Conservation (phyloP, 495 filamentous ascomycete genomes). For the Corynascus novoguineensis region DNA sequence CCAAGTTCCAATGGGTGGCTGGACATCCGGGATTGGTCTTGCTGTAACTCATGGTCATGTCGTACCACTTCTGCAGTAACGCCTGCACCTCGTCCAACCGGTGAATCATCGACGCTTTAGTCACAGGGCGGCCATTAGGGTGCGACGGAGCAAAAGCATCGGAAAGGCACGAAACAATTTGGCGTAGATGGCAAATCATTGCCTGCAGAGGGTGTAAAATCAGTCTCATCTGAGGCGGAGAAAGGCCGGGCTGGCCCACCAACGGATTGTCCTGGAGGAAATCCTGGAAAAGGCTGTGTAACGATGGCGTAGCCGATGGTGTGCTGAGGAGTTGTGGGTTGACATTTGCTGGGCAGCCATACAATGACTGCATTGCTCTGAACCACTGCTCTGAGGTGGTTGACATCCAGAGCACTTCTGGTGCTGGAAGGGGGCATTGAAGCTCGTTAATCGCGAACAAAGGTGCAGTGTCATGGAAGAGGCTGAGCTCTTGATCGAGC, state of each 20-base stretch:
- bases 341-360: conserved; percentile 33
- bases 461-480: conserved; percentile 57
- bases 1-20: conserved; percentile 49
- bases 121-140: conserved; percentile 34
- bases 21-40: conserved; percentile 35
- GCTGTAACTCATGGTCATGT: conserved; percentile 38
- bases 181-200: conserved; percentile 44
- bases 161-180: conserved; percentile 44
- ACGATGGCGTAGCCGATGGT: conserved; percentile 43
- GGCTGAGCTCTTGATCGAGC: conserved; percentile 59
- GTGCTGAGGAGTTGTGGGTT: conserved; percentile 35
- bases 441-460: conserved; percentile 55
- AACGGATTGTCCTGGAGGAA: conserved; percentile 44
- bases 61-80: conserved; percentile 54
- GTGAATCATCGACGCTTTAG: conserved; percentile 45
- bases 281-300: conserved; percentile 54
- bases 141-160: conserved; percentile 32
- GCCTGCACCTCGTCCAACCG: conserved; percentile 51
- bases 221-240: conserved; percentile 45
- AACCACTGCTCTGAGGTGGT: conserved; percentile 44
- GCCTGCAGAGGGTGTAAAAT: conserved; percentile 51
- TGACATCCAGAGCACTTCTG: conserved; percentile 50
- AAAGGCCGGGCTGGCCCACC: conserved; percentile 30
- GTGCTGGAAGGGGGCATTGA: conserved; percentile 51
- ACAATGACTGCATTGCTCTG: conserved; percentile 44